These are phyloP conservation scores for Leccinum longicurvipes DNA, from an alignment of 768 basidiomycete genomes.

Conservation along the genomic window DNA sequence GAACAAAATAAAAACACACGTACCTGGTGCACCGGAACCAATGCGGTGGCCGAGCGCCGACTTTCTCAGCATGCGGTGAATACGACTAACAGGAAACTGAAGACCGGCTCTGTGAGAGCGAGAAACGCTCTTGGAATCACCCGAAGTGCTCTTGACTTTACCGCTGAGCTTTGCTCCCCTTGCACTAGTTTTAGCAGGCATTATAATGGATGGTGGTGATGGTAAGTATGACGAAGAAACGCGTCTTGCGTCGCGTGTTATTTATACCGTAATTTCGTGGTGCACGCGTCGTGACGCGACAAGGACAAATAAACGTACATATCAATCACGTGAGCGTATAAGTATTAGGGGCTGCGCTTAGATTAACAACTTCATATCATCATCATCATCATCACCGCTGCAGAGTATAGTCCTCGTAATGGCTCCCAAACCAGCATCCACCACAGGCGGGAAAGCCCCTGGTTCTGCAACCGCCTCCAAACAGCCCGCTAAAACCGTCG, in stretches of 20 bases:
- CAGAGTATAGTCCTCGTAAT: slow-evolving; percentile 25
- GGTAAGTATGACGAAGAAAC: background rate
- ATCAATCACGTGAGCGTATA: slow-evolving; percentile 32
- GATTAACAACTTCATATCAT: slow-evolving; percentile 12
- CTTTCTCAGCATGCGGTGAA: slow-evolving; percentile 83
- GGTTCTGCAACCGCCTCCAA: slow-evolving; percentile 57
- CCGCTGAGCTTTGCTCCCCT: slow-evolving; percentile 44
- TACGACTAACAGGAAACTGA: slow-evolving; percentile 88
- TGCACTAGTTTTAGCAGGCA: slow-evolving; percentile 29
- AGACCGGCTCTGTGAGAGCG: slow-evolving; percentile 76
- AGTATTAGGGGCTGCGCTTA: slow-evolving; percentile 33
- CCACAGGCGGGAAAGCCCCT: slow-evolving; percentile 65
- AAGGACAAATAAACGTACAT: slow-evolving; percentile 26
- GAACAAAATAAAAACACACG: background rate
- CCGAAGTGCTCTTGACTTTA: slow-evolving; percentile 46
- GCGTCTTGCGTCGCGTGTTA: background rate
- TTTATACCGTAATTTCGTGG: slow-evolving; percentile 23
- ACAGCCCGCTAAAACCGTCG: slow-evolving; percentile 55
- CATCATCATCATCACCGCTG: slow-evolving; percentile 2
- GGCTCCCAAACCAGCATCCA: slow-evolving; percentile 66
- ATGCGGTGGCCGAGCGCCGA: slow-evolving; percentile 87
- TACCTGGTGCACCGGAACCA: slow-evolving; percentile 84
- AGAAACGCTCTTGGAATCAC: slow-evolving; percentile 49
- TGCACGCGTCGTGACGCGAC: slow-evolving; percentile 41
- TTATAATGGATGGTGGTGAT: slow-evolving; percentile 6